Conservation (phyloP, 768 basidiomycete genomes). For the Boletus bicolor region DNA sequence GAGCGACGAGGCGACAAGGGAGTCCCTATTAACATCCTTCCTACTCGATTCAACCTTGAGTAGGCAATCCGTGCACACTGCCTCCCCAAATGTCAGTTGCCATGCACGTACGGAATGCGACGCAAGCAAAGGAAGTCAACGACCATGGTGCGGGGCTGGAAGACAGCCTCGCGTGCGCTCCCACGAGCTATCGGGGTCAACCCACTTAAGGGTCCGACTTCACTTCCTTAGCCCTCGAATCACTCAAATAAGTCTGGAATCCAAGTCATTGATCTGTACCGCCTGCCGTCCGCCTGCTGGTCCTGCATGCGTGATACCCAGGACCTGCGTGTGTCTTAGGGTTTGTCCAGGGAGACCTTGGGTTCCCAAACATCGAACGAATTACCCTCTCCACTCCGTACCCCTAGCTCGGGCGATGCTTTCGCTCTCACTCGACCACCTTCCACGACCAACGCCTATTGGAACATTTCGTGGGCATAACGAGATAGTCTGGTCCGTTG, state of each 20-base stretch:
- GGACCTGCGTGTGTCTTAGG: constrained; percentile 31
- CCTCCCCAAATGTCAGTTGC: constrained; percentile 9
- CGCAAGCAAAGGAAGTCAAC: background rate
- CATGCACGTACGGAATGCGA: constrained; percentile 4
- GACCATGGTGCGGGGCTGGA: constrained; percentile 3
- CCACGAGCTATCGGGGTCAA: constrained; percentile 27
- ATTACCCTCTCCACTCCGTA: constrained; percentile 17
- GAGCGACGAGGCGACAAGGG: constrained; percentile 23
- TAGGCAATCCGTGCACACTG: constrained; percentile 6
- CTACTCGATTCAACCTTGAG: constrained; percentile 9
- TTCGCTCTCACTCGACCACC: constrained; percentile 31
- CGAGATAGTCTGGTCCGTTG: constrained; percentile 30
- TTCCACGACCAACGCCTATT: constrained; percentile 23
- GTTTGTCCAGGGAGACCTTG: constrained; percentile 28
- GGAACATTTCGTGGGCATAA: constrained; percentile 23
- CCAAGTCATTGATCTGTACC: constrained; percentile 32
- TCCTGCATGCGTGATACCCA: constrained; percentile 30
- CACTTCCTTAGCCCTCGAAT: constrained; percentile 21
- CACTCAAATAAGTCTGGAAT: constrained; percentile 32
- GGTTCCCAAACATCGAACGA: constrained; percentile 23
- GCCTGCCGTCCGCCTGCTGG: constrained; percentile 32
- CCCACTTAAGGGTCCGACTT: constrained; percentile 32
- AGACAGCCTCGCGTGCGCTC: constrained; percentile 17
- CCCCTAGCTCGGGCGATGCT: constrained; percentile 29
- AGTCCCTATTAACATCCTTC: background rate